Percentiles rank a stretch among this genome's conserved stretches.
Conservation (phyloP, 2,329 filamentous ascomycete species). For the Colletotrichum orchidophilum region DNA sequence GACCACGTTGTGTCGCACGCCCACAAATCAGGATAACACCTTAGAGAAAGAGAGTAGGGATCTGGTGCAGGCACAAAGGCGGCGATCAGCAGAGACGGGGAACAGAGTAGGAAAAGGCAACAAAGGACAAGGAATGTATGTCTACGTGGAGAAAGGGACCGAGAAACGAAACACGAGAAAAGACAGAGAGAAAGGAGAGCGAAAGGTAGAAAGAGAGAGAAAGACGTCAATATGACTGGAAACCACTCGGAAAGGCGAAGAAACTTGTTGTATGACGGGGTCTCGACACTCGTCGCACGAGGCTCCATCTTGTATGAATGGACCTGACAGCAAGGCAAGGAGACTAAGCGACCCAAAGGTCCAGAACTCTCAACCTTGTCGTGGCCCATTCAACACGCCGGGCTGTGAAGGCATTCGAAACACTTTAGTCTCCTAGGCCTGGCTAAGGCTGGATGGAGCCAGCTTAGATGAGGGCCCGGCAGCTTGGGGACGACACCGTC, state of each 20-base stretch:
- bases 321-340: neutral
- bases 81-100: conserved; percentile 3
- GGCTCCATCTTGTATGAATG: conserved; percentile 32
- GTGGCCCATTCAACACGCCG: conserved; percentile 21
- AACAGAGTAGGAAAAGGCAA: conserved; percentile 5
- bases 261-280: conserved; percentile 11
- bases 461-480: conserved; percentile 12
- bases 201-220: conserved; percentile 11
- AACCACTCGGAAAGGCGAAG: neutral
- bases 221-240: conserved; percentile 27
- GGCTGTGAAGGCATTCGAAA: conserved; percentile 32
- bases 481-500: conserved; percentile 17
- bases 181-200: conserved; percentile 14
- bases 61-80: conserved; percentile 2
- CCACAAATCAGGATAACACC: neutral
- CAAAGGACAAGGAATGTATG: neutral
- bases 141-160: neutral
- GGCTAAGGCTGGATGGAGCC: conserved; percentile 6
- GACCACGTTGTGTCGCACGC: neutral
- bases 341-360: neutral
- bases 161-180: conserved; percentile 23
- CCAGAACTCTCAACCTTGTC: conserved; percentile 18
- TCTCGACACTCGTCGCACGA: conserved; percentile 26
- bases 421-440: conserved; percentile 1
- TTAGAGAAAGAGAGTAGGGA: neutral